Base-by-base conservation (phyloP, 202 grass and related monocot species). In the Panicum virgatum region DNA sequence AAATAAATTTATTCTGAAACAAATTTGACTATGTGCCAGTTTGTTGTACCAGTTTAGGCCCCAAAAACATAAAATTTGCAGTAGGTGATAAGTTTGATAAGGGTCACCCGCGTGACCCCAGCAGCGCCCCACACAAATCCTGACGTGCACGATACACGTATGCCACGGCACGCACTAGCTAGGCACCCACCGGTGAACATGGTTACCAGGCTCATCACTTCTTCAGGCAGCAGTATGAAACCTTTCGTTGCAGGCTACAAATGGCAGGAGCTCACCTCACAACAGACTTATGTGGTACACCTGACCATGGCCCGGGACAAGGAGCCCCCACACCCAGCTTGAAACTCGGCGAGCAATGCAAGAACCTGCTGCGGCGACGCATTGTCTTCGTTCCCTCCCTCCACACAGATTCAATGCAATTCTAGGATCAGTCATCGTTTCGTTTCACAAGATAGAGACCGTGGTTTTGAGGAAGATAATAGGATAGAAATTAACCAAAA, bases 221-320 rank as follows among this genome's bases (percentile, higher is more conserved):
- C 39, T 42, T 44, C 42, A 12, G 42, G 42, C 42, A 12, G 44
- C 7, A 42, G 22, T 11, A 37, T 43, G 45, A 15, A 29, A 10
- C 10, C 62, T 83, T 62, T 50, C 77, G 4, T 46, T 46, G 42
- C 42, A 44, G 42, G 11, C 72, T 37, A 32, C 9, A 61, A 86
- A 79, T 60, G 36, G 51, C 73, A 82, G 73, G 62, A 68, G 88
- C 79, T 86, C 79, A 86, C 88, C 73, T 89, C 83, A 82, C 73
- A 86, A 86, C 59, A 89, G 83, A 51, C 83, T 79, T 86, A 89
- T 79, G 79, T 20, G 73, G 88, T 82, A 89, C 87, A 81, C 32
- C 72, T 40, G 77, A 56, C 82, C 71, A 78, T 15, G 82, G 72
- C 64, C 39, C 20, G 65, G 65, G 77, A 69, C 76, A 69, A 45